Base-by-base conservation (phyloP, 192 early-diverging fungal genomes). In the Globomyces pollinis-pini region DNA sequence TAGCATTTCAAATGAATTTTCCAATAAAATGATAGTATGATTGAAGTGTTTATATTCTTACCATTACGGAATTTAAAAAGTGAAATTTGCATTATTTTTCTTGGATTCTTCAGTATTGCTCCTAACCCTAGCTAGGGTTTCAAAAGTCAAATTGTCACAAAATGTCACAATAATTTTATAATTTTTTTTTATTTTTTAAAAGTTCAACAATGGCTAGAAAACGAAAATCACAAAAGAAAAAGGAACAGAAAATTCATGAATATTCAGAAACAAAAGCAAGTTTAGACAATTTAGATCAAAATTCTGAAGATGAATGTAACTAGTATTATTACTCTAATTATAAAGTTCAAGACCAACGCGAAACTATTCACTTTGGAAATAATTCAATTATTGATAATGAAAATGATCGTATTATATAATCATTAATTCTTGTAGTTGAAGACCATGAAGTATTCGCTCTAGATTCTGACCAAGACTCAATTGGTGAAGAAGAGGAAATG, bases 261-360 rank as follows among this genome's bases (percentile, higher is more conserved):
- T 47, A 47, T 26, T 28, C 44, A 15, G 44, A 47, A 26, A 47
- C 44, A 3, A 47, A 26, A 47, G 44, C 44, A 7, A 26, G 28
- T 47, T 47, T 51, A 34, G 28, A 51, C 9, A 51, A 51, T 24
- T 31, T 51, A n/a, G 50, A 51, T 33, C 20, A 33, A 34, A 34
- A 51, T 33, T 30, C 28, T 12, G 50, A 51, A n/a, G 50, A 51
- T 51, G 50, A 30, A 30, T 51, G n/a, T n/a, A n/a, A n/a, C n/a
- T n/a, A n/a, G n/a, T n/a, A n/a, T n/a, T n/a, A n/a, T n/a, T n/a
- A n/a, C n/a, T n/a, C n/a, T n/a, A n/a, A n/a, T n/a, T n/a, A n/a
- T n/a, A n/a, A n/a, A n/a, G n/a, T 51, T 31, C 50, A 51, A 33
- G 30, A 51, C 26, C 50, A 51, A 31, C 20, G 21, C 28, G 50